Evolutionary conservation across 371 early-diverging fungal genomes (phyloP), one percentile per base, ranked within the genome.

Genomic region (Mortierella sp.): DNA sequence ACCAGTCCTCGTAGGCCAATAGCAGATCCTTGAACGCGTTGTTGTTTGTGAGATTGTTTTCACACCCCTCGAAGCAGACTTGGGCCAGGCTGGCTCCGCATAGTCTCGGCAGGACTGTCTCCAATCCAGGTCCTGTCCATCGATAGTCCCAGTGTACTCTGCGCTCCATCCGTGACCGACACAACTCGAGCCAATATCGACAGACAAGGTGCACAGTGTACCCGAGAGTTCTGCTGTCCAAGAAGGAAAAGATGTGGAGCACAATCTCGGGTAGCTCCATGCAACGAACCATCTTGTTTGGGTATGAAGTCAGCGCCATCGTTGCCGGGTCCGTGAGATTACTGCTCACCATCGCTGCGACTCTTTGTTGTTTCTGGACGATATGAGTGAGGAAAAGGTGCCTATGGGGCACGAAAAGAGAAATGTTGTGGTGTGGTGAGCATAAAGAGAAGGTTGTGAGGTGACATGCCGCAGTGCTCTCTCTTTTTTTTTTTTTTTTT

Each of bases 91-190:
- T 65, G 14, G 65, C 65, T 35, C 65, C 65, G 38, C 65, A 65
- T 1, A 65, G 65, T 65, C 65, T 14, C 18, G 35, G 38, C 1
- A 65, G 38, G 38, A 65, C 65, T 8, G 65, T 65, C 65, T 32
- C 65, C 24, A 65, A 65, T 7, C 24, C 65, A 38, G 8, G 65
- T 35, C 65, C 65, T 38, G 65, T 21, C 65, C 65, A 65, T 65
- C 65, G 65, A 35, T 65, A 65, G 65, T 65, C 65, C 65, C 65
- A 65, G 24, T 65, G 65, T 16, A 65, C 65, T 10, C 65, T 65
- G 21, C 65, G 65, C 10, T 65, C 65, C 38, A 65, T 38, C 41
- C 41, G 18, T 7, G 65, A 38, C 21, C 65, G 65, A 35, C 32
- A 38, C 38, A 65, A 21, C 12, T 65, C 65, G 18, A 65, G 65